phyloP scores from a whole-genome alignment of 495 filamentous ascomycete genomes.

The Talaromyces borbonicus region DNA sequence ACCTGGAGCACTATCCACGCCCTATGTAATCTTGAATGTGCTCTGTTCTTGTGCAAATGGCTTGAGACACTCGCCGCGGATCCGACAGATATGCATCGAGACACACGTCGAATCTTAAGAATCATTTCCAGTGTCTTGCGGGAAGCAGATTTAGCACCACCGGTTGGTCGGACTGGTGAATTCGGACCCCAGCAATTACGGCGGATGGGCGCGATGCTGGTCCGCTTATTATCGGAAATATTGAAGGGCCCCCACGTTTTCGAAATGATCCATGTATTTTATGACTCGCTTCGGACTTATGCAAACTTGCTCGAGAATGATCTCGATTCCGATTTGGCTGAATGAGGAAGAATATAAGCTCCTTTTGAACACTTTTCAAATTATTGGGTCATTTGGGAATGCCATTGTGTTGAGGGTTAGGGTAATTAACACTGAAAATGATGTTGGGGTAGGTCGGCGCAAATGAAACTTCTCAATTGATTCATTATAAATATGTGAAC shows the following conservation, averaged over 20 bases:
- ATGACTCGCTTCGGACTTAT: conserved; percentile 5
- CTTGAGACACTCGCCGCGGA: conserved; percentile 13
- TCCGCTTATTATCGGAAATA: conserved; percentile 5
- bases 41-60: conserved; percentile 40
- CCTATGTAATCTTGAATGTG: conserved; percentile 38
- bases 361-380: too few species aligned
- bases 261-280: conserved; percentile 6
- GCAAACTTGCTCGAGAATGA: conserved; percentile 7
- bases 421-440: too few species aligned
- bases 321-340: conserved; percentile 5
- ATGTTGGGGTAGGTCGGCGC: too few species aligned
- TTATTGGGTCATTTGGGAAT: too few species aligned
- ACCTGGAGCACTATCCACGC: conserved; percentile 43
- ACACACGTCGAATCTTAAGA: conserved; percentile 1
- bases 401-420: too few species aligned
- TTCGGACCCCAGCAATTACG: conserved; percentile 5
- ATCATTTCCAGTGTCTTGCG: conserved; percentile 5
- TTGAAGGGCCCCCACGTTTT: conserved; percentile 4
- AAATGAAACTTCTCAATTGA: too few species aligned
- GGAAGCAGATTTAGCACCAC: conserved; percentile 6
- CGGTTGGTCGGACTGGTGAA: conserved; percentile 1
- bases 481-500: too few species aligned
- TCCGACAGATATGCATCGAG: conserved; percentile 7
- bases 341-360: conserved; percentile 1
- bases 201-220: conserved; percentile 7